A percentile compares a stretch with the other conserved stretches of the same genome.
These are phyloP conservation scores for Populus pruinosa DNA, from an alignment of 345 rosid species.

Conservation along the genomic window DNA sequence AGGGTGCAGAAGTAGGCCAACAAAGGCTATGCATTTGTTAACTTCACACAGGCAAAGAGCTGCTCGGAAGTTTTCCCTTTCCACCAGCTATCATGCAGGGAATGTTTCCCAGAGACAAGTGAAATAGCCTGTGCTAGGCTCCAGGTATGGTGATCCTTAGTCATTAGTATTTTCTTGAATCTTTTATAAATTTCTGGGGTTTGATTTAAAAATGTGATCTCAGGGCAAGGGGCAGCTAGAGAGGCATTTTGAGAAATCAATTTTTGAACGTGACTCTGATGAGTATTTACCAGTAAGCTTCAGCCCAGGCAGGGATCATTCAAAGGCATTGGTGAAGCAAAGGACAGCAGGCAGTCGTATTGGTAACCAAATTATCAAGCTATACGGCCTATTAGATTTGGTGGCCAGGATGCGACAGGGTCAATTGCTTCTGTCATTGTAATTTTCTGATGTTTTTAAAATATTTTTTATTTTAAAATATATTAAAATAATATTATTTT, in stretches of 20 bases:
- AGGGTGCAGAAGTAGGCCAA: slow-evolving; percentile 44
- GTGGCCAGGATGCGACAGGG: not conserved
- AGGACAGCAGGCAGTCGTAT: slow-evolving; percentile 28
- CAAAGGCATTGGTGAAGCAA: slow-evolving; percentile 18
- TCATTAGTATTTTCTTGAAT: not conserved
- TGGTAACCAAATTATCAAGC: not conserved
- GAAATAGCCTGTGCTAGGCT: slow-evolving; percentile 54
- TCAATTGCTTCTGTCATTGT: not conserved
- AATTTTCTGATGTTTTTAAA: no score
- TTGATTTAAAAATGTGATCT: not conserved
- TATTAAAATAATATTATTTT: no score
- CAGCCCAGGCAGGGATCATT: slow-evolving; percentile 49
- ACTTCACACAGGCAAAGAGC: slow-evolving; percentile 57
- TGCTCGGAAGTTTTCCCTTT: slow-evolving; percentile 40
- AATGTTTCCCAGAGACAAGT: slow-evolving; percentile 34
- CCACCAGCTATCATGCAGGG: slow-evolving; percentile 43
- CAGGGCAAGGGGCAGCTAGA: slow-evolving; percentile 53
- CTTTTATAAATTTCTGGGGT: not conserved
- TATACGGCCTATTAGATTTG: not conserved
- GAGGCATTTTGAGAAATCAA: slow-evolving; percentile 38
- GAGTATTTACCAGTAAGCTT: slow-evolving; percentile 46
- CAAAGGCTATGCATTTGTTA: slow-evolving; percentile 80
- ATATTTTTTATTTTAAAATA: no score
- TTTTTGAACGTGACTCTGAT: slow-evolving; percentile 35
- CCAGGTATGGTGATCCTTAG: slow-evolving; percentile 38